Conservation (phyloP, 2,329 filamentous ascomycete genomes). For the Fusarium anguioides region DNA sequence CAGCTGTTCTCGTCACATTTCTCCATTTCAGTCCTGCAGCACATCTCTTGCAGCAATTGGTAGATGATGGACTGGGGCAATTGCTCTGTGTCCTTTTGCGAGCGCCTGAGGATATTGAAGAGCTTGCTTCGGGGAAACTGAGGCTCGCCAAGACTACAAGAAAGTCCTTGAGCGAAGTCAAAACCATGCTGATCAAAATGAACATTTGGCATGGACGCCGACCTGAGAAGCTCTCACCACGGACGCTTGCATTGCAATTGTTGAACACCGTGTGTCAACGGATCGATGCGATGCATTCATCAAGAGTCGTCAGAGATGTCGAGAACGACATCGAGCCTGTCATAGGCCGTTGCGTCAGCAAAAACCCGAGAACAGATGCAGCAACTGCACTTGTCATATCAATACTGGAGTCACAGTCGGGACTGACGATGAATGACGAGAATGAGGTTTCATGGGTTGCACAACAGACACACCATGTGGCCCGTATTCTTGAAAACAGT, state of each 20-base stretch:
- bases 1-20: conserved; percentile 72
- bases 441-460: conserved; percentile 39
- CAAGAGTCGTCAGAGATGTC: conserved; percentile 47
- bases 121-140: conserved; percentile 71
- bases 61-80: conserved; percentile 63
- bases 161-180: conserved; percentile 65
- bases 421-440: conserved; percentile 39
- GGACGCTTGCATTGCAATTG: conserved; percentile 71
- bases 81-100: conserved; percentile 68
- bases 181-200: conserved; percentile 62
- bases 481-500: conserved; percentile 46
- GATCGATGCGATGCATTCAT: conserved; percentile 45
- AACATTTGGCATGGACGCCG: conserved; percentile 69
- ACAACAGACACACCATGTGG: conserved; percentile 46
- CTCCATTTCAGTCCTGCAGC: conserved; percentile 69
- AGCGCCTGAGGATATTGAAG: conserved; percentile 65
- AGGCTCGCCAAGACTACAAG: conserved; percentile 76
- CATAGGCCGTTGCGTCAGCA: conserved; percentile 35
- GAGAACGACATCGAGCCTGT: conserved; percentile 44
- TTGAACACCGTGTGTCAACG: conserved; percentile 59
- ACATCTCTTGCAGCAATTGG: conserved; percentile 68
- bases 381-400: conserved; percentile 59
- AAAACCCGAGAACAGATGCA: conserved; percentile 41
- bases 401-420: conserved; percentile 52
- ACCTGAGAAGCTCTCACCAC: conserved; percentile 67